Conservation (phyloP, 2,329 filamentous ascomycete species). For the Phialophora tarda region DNA sequence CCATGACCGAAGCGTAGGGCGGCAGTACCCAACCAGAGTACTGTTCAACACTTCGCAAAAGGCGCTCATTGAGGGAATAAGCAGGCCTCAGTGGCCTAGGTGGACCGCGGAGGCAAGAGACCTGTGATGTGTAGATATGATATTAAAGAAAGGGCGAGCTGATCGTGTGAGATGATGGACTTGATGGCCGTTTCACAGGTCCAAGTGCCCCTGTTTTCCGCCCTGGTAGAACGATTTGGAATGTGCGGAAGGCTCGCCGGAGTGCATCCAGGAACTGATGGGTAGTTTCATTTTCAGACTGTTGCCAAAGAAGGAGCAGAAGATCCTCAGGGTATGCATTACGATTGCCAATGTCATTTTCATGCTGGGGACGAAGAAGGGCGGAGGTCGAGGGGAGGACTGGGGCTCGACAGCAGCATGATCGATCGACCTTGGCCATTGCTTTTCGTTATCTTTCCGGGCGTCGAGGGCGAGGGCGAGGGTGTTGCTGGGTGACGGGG, state of each 20-base stretch:
- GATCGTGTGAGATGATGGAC: background rate
- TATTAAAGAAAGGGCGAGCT: background rate
- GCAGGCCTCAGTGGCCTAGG: background rate
- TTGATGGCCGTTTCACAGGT: conserved; percentile 2
- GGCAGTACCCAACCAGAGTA: conserved; percentile 3
- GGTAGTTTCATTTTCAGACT: conserved; percentile 24
- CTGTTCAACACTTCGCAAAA: background rate
- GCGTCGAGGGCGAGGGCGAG: background rate
- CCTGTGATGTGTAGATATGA: background rate
- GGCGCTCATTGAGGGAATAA: conserved; percentile 14
- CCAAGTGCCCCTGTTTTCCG: conserved; percentile 4
- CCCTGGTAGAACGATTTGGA: background rate
- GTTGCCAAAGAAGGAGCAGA: conserved; percentile 31
- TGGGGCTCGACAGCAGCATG: conserved; percentile 6
- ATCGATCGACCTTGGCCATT: conserved; percentile 4
- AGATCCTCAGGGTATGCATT: conserved; percentile 27
- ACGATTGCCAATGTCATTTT: conserved; percentile 32
- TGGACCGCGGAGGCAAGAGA: background rate
- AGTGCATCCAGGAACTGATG: conserved; percentile 19
- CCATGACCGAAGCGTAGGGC: background rate
- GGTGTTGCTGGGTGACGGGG: conserved; percentile 30
- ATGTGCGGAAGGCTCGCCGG: conserved; percentile 2
- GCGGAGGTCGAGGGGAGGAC: conserved; percentile 8
- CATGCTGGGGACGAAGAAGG: conserved; percentile 25
- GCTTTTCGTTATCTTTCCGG: background rate